Evolutionary conservation across 2,329 filamentous ascomycete genomes (phyloP).

Genomic region (Fusarium musae): DNA sequence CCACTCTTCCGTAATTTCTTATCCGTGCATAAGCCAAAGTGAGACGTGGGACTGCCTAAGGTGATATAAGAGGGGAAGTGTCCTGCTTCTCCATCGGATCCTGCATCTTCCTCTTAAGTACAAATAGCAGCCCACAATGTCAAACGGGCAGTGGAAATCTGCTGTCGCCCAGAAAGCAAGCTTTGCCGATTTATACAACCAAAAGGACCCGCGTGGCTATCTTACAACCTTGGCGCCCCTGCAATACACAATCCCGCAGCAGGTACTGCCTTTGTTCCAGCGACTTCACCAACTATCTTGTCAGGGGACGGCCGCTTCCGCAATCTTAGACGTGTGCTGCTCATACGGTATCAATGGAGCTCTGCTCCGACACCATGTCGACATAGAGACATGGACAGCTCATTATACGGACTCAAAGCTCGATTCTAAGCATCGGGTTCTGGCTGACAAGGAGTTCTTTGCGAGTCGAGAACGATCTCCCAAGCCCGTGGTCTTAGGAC

Average conservation of each 20-base stretch:
- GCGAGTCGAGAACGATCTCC: no score
- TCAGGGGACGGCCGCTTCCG: rapidly evolving
- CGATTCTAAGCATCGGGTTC: rapidly evolving
- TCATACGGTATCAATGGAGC: neutral
- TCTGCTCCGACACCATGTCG: neutral
- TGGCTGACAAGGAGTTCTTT: neutral
- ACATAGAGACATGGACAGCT: neutral
- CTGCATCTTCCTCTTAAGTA: neutral
- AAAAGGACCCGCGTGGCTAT: neutral
- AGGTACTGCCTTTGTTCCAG: neutral
- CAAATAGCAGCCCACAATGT: neutral
- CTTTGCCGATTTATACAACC: neutral
- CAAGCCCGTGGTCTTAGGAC: neutral
- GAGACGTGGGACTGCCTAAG: no score
- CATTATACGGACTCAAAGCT: neutral
- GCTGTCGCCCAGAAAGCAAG: neutral
- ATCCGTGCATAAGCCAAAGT: neutral
- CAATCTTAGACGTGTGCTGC: neutral
- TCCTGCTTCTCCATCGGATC: rapidly evolving
- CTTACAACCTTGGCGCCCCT: neutral
- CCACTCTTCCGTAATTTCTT: neutral
- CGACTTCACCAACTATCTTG: neutral
- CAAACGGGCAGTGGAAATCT: neutral
- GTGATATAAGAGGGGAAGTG: neutral
- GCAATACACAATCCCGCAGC: neutral